Percentiles rank a stretch among this genome's conserved stretches.
These are phyloP conservation scores for Termitomyces sp. DNA, from an alignment of 768 basidiomycete species.

Conservation along the genomic window DNA sequence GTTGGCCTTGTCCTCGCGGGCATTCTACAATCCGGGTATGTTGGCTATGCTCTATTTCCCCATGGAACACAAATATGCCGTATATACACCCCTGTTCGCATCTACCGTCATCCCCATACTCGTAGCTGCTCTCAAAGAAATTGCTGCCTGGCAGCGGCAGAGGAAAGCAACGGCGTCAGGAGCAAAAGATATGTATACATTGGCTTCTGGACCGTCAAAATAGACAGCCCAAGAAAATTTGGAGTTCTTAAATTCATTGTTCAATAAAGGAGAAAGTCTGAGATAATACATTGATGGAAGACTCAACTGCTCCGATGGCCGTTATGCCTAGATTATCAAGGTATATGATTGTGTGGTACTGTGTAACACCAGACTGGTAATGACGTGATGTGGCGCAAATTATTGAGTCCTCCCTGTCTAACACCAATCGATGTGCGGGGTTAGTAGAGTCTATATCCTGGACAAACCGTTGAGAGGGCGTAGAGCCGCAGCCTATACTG, in stretches of 20 bases:
- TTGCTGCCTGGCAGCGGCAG: conserved; percentile 54
- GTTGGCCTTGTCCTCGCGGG: conserved; percentile 63
- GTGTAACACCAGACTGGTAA: background rate
- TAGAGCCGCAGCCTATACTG: background rate
- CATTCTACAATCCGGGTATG: conserved; percentile 98
- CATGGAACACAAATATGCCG: conserved; percentile 94
- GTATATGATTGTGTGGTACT: background rate
- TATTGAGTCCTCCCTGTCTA: background rate
- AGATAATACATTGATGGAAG: background rate
- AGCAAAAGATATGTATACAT: background rate
- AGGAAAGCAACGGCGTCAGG: conserved; percentile 10
- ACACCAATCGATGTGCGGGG: background rate
- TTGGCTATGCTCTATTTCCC: conserved; percentile 95
- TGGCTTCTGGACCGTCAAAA: background rate
- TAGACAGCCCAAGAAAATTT: background rate
- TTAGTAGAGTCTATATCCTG: background rate
- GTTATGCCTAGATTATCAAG: background rate
- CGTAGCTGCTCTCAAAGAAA: conserved; percentile 67
- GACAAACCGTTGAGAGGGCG: background rate
- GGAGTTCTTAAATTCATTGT: background rate
- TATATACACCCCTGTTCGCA: conserved; percentile 93
- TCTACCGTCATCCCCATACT: conserved; percentile 81
- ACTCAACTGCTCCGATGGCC: background rate
- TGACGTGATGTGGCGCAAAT: background rate
- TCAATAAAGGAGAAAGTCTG: no score